Conservation (phyloP, 163 green algal species). For the Scenedesmus sp. region DNA sequence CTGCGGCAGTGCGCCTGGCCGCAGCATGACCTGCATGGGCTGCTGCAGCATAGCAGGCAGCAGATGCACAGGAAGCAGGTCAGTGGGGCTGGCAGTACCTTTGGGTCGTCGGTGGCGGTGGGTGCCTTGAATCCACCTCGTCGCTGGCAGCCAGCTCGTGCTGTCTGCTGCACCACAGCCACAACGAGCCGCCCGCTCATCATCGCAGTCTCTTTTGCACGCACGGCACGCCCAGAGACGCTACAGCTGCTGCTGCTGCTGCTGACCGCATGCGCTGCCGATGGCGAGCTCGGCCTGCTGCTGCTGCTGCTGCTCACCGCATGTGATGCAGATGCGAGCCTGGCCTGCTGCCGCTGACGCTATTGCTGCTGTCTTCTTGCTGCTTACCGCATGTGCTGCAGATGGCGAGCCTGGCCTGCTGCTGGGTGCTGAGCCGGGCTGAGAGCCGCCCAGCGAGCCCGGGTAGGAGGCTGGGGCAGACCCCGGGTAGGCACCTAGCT, state of each 20-base stretch:
- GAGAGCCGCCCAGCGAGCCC: background rate
- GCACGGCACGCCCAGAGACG: background rate
- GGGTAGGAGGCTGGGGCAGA: background rate
- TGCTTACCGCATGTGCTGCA: background rate
- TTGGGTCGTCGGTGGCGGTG: too few relatives aligned
- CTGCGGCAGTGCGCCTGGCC: background rate
- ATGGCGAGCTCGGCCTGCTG: background rate
- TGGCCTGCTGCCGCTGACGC: background rate
- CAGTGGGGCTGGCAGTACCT: background rate
- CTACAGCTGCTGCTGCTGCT: background rate
- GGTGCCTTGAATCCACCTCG: too few relatives aligned
- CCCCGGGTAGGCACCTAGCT: background rate
- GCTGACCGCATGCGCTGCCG: background rate
- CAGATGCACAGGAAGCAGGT: background rate
- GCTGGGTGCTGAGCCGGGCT: background rate
- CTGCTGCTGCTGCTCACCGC: slow-evolving; percentile 18
- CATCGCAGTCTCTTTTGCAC: too few relatives aligned
- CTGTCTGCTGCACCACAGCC: too few relatives aligned
- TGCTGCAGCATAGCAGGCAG: background rate
- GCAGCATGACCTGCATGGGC: background rate
- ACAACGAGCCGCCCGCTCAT: too few relatives aligned
- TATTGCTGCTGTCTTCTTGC: background rate
- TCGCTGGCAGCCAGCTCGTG: too few relatives aligned
- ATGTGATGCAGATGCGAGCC: background rate
- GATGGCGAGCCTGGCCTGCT: slow-evolving; percentile 23